A percentile compares a stretch with the other conserved stretches of the same genome.
Conservation (phyloP, 768 basidiomycete species). For the Lentinula lateritia region DNA sequence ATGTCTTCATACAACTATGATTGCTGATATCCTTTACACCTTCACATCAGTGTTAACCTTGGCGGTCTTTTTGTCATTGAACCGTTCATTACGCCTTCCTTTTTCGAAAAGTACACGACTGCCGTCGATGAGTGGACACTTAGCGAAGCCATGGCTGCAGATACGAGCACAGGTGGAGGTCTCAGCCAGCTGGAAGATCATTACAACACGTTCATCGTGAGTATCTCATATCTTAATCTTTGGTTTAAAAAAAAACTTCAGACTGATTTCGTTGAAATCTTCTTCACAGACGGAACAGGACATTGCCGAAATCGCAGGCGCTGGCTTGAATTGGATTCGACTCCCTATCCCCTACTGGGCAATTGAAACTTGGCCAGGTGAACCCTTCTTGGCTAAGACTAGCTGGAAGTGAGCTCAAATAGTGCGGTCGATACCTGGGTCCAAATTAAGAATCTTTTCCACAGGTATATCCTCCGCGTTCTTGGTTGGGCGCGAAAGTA, state of each 20-base stretch:
- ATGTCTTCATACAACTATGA: neutral
- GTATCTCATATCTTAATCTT: slow-evolving; percentile 19
- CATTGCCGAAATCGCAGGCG: slow-evolving; percentile 78
- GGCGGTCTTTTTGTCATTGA: slow-evolving; percentile 65
- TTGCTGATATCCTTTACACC: neutral
- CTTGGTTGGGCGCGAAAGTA: slow-evolving; percentile 87
- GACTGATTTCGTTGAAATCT: neutral
- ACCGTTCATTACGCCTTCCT: slow-evolving; percentile 61
- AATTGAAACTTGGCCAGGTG: slow-evolving; percentile 66
- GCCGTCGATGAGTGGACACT: slow-evolving; percentile 75
- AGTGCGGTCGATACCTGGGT: neutral
- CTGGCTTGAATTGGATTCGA: slow-evolving; percentile 81
- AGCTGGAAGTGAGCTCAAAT: slow-evolving; percentile 58
- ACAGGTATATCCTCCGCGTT: slow-evolving; percentile 66
- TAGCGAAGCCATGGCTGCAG: slow-evolving; percentile 57
- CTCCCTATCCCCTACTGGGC: slow-evolving; percentile 85
- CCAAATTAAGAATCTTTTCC: slow-evolving; percentile 2
- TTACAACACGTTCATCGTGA: slow-evolving; percentile 78
- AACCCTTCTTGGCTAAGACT: slow-evolving; percentile 71
- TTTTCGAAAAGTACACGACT: slow-evolving; percentile 61
- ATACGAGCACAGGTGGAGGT: slow-evolving; percentile 51
- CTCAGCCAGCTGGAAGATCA: slow-evolving; percentile 67
- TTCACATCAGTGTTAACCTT: slow-evolving; percentile 43
- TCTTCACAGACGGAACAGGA: slow-evolving; percentile 70
- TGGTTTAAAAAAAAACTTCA: neutral